Conservation (phyloP, 108 stramenopile genomes). For the Conticribra weissflogii region DNA sequence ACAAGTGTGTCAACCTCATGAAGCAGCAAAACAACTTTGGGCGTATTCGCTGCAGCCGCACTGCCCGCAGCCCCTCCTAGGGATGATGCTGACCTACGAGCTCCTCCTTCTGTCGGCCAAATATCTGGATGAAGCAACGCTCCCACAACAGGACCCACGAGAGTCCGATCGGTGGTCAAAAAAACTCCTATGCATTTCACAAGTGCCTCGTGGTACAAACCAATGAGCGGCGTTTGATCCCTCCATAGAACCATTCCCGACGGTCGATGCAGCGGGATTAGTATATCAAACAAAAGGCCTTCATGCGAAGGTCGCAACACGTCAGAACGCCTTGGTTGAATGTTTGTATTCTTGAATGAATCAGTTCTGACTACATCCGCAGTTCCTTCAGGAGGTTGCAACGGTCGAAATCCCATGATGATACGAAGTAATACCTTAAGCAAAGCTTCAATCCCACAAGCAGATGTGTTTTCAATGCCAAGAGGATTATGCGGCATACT, state of each 20-base stretch:
- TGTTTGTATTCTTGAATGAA: neutral
- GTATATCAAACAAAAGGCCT: slow-evolving; percentile 59
- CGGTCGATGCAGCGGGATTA: slow-evolving; percentile 81
- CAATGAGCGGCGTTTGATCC: slow-evolving; percentile 78
- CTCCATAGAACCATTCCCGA: slow-evolving; percentile 86
- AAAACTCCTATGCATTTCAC: slow-evolving; percentile 72
- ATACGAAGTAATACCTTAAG: slow-evolving; percentile 62
- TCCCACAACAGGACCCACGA: slow-evolving; percentile 52
- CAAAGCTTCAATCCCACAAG: slow-evolving; percentile 61
- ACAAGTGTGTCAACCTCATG: slow-evolving; percentile 85
- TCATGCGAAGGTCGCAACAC: slow-evolving; percentile 43
- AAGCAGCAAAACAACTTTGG: slow-evolving; percentile 77
- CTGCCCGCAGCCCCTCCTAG: slow-evolving; percentile 9
- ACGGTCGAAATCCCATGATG: slow-evolving; percentile 49
- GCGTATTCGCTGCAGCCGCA: slow-evolving; percentile 59
- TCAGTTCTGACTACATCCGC: neutral
- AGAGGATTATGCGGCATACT: slow-evolving; percentile 33
- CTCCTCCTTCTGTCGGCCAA: slow-evolving; percentile 58
- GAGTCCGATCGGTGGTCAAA: slow-evolving; percentile 35
- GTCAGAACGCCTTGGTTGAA: slow-evolving; percentile 5
- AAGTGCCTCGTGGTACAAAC: slow-evolving; percentile 79
- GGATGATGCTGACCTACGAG: neutral
- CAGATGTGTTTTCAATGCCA: slow-evolving; percentile 71
- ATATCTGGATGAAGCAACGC: slow-evolving; percentile 72
- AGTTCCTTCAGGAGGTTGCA: neutral